A percentile compares a stretch with the other conserved stretches of the same genome.
Conservation (phyloP, 306 rosid species). For the Trichosanthes truncata region DNA sequence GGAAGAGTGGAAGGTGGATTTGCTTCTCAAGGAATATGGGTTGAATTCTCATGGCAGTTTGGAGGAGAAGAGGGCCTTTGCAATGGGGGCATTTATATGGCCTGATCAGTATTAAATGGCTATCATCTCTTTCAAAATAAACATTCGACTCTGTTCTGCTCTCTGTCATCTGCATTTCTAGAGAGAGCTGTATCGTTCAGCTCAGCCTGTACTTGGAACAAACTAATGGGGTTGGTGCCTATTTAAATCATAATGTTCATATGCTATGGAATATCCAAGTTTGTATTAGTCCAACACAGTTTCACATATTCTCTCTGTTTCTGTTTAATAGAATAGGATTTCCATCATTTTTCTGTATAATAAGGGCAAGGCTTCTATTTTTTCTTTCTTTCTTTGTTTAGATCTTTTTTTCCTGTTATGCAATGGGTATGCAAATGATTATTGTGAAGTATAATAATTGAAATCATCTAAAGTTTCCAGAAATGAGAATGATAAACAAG, state of each 20-base stretch:
- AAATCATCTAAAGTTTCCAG: neutral
- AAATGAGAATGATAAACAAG: neutral
- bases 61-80: conserved; percentile 48
- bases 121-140: neutral
- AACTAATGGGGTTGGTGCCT: neutral
- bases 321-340: neutral
- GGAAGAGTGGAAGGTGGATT: conserved; percentile 70
- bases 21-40: conserved; percentile 62
- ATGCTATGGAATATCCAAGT: neutral
- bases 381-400: neutral
- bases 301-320: neutral
- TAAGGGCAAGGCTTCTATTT: neutral
- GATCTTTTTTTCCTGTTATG: neutral
- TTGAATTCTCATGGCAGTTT: conserved; percentile 30
- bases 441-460: neutral
- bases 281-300: neutral
- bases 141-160: neutral
- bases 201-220: neutral
- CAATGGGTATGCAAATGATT: neutral
- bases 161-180: neutral
- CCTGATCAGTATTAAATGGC: conserved; percentile 39
- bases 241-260: neutral
- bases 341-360: neutral
- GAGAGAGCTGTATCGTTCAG: no score
- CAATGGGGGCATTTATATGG: conserved; percentile 69